These are phyloP conservation scores for Neofusicoccum umdonicola DNA, from an alignment of 2,329 filamentous ascomycete species.

Conservation along the genomic window DNA sequence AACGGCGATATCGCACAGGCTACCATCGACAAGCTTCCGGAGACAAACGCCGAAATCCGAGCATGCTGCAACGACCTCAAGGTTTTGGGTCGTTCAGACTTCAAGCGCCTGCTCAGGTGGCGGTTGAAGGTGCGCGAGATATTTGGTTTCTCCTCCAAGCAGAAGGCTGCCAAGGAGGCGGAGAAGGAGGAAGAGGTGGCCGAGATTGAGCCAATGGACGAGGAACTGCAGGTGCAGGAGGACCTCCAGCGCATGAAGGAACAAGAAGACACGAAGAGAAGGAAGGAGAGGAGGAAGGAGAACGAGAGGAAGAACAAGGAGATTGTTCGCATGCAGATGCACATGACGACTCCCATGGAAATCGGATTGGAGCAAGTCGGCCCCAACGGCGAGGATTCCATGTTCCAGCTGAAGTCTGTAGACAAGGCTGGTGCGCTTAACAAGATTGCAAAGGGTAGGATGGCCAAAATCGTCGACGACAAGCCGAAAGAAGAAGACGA, in stretches of 20 bases:
- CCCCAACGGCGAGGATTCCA: slow-evolving; percentile 73
- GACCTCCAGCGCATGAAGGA: slow-evolving; percentile 82
- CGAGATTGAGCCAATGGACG: slow-evolving; percentile 86
- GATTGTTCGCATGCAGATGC: slow-evolving; percentile 92
- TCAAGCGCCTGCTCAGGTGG: slow-evolving; percentile 87
- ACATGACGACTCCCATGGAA: slow-evolving; percentile 94
- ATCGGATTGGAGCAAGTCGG: slow-evolving; percentile 88
- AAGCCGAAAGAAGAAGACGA: slow-evolving; percentile 42
- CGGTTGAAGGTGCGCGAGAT: slow-evolving; percentile 83
- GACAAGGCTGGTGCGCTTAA: slow-evolving; percentile 71
- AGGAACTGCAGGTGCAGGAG: slow-evolving; percentile 86
- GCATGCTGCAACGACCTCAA: slow-evolving; percentile 79
- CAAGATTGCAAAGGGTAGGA: slow-evolving; percentile 73
- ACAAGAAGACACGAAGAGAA: slow-evolving; percentile 71
- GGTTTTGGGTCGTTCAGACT: slow-evolving; percentile 89
- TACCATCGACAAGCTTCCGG: slow-evolving; percentile 78
- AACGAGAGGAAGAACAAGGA: slow-evolving; percentile 95
- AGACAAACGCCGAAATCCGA: slow-evolving; percentile 80
- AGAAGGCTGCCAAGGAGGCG: slow-evolving; percentile 50
- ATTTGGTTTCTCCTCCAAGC: slow-evolving; percentile 82
- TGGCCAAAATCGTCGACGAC: slow-evolving; percentile 63
- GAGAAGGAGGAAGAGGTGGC: slow-evolving; percentile 70
- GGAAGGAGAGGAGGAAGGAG: slow-evolving; percentile 78
- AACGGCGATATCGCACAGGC: slow-evolving; percentile 81
- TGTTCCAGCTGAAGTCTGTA: slow-evolving; percentile 81